These are phyloP conservation scores for Globisporangium ultimum DNA, from an alignment of 352 stramenopile genomes.

Conservation along the genomic window DNA sequence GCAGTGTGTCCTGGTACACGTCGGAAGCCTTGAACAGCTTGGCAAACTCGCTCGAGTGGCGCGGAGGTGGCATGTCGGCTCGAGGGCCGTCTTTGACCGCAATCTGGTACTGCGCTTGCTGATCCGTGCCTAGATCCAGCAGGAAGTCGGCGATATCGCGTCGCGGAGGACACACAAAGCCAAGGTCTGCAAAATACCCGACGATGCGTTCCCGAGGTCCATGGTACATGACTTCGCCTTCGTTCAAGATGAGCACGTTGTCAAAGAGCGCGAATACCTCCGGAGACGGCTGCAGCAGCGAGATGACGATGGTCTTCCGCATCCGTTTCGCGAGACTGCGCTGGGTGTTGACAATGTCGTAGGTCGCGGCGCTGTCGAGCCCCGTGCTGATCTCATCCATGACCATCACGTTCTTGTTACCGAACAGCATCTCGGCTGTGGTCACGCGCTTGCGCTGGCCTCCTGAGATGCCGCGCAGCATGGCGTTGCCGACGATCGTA, in stretches of 20 bases:
- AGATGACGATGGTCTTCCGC: conserved; percentile 32
- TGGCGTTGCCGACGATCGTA: conserved; percentile 56
- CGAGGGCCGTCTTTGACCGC: background rate
- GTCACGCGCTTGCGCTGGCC: conserved; percentile 91
- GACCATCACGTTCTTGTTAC: conserved; percentile 59
- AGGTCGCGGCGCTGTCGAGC: conserved; percentile 67
- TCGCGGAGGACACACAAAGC: conserved; percentile 30
- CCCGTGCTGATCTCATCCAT: conserved; percentile 92
- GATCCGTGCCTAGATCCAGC: conserved; percentile 19
- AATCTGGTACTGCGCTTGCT: conserved; percentile 21
- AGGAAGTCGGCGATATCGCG: conserved; percentile 27
- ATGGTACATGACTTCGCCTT: conserved; percentile 85
- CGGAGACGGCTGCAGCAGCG: conserved; percentile 77
- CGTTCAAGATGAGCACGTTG: conserved; percentile 83
- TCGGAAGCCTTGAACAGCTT: conserved; percentile 15
- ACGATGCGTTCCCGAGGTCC: conserved; percentile 45
- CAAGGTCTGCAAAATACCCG: conserved; percentile 63
- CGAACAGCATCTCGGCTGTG: conserved; percentile 79
- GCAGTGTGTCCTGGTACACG: conserved; percentile 16
- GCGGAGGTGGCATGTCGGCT: background rate
- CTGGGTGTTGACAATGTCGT: conserved; percentile 74
- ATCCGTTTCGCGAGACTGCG: conserved; percentile 18
- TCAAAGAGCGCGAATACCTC: conserved; percentile 90
- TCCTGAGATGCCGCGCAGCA: conserved; percentile 66
- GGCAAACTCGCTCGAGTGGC: conserved; percentile 14